Conservation (phyloP, 371 early-diverging fungal species). For the Apophysomyces trapeziformis region DNA sequence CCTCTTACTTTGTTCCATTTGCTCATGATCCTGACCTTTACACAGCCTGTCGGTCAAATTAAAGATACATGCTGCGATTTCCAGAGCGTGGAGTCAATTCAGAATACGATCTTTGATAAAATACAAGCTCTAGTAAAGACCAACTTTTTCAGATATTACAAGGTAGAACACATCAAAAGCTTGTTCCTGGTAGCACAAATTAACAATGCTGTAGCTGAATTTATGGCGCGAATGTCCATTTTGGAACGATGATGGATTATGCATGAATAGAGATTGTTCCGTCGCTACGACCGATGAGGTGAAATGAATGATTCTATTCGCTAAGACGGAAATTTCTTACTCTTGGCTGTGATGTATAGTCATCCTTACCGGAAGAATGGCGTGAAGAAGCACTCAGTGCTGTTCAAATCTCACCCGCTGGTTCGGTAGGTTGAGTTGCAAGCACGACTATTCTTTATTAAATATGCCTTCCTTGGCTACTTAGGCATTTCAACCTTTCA, state of each 20-base stretch:
- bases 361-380: conserved; percentile 54
- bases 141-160: conserved; percentile 88
- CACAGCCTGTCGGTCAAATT: conserved; percentile 73
- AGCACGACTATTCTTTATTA: no score
- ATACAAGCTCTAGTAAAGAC: conserved; percentile 78
- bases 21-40: not conserved
- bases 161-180: conserved; percentile 48
- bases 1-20: not conserved
- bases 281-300: conserved; percentile 83
- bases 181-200: not conserved
- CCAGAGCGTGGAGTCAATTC: conserved; percentile 78
- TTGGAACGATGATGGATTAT: conserved; percentile 86
- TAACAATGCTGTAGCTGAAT: conserved; percentile 64
- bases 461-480: not conserved
- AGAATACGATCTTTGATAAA: conserved; percentile 64
- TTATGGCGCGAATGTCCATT: conserved; percentile 92
- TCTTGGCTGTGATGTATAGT: conserved; percentile 13
- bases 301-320: conserved; percentile 17
- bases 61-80: conserved; percentile 86
- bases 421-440: conserved; percentile 39
- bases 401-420: conserved; percentile 53
- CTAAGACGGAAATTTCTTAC: no score
- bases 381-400: conserved; percentile 59
- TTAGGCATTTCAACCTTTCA: conserved; percentile 56
- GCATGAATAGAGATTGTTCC: conserved; percentile 86